A percentile compares a stretch with the other conserved stretches of the same genome.
These are phyloP conservation scores for Phytophthora syringae DNA, from an alignment of 352 stramenopile genomes.

Conservation along the genomic window DNA sequence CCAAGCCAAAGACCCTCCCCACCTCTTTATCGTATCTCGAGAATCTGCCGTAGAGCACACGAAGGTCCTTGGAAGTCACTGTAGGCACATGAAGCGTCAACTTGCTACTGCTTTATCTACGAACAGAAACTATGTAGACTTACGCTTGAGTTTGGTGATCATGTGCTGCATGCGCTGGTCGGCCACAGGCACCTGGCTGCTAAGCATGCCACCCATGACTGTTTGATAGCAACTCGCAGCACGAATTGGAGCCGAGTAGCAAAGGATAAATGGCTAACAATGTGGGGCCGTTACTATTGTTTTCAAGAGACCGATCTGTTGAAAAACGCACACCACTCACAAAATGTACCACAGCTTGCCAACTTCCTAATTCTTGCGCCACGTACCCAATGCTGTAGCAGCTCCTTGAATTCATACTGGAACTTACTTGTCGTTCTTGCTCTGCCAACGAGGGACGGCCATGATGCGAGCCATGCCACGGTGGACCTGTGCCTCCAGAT, in stretches of 20 bases:
- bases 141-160: slow-evolving; percentile 73
- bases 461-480: slow-evolving; percentile 64
- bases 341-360: neutral
- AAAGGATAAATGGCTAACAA: slow-evolving; percentile 17
- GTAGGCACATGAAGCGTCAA: neutral
- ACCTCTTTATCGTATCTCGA: slow-evolving; percentile 76
- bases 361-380: neutral
- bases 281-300: slow-evolving; percentile 31
- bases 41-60: slow-evolving; percentile 61
- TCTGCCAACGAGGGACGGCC: slow-evolving; percentile 32
- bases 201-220: slow-evolving; percentile 57
- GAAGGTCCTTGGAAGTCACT: slow-evolving; percentile 71
- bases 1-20: neutral
- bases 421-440: slow-evolving; percentile 12
- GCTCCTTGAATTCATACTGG: slow-evolving; percentile 1
- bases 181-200: slow-evolving; percentile 53
- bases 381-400: neutral
- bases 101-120: neutral
- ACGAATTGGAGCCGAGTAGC: neutral
- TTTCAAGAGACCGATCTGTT: slow-evolving; percentile 15
- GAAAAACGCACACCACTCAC: slow-evolving; percentile 3
- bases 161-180: slow-evolving; percentile 77
- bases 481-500: slow-evolving; percentile 64
- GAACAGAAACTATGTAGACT: neutral
- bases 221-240: neutral